phyloP scores from a whole-genome alignment of 176 grass and related monocot genomes.

The Raddia guianensis region DNA sequence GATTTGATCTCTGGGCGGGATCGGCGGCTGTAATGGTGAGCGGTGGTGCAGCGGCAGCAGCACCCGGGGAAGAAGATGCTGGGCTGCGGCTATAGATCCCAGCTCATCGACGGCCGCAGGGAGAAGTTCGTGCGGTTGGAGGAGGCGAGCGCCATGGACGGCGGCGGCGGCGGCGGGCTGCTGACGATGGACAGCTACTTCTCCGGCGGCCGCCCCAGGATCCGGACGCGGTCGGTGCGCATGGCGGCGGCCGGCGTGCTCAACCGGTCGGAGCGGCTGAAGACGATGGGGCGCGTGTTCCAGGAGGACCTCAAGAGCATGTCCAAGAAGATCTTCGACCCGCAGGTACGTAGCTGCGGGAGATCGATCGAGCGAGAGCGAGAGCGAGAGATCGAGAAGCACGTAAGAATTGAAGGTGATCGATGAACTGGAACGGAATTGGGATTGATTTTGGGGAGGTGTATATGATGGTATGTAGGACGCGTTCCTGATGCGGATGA shows the following conservation, averaged over 20 bases:
- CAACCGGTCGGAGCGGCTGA: conserved; percentile 61
- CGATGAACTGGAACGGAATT: no score
- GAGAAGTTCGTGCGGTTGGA: conserved; percentile 73
- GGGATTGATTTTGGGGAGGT: no score
- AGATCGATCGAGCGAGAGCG: no score
- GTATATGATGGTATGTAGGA: conserved; percentile 15
- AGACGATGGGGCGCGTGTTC: conserved; percentile 66
- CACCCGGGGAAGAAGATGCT: conserved; percentile 42
- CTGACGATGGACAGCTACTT: conserved; percentile 66
- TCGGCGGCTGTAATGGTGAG: background rate
- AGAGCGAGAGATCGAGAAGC: no score
- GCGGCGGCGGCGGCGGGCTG: conserved; percentile 7
- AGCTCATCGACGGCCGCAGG: conserved; percentile 58
- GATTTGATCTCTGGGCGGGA: no score
- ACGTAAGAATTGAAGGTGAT: no score
- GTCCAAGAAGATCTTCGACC: conserved; percentile 78
- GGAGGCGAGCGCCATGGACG: conserved; percentile 50
- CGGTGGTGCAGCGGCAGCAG: background rate
- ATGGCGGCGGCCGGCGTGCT: conserved; percentile 49
- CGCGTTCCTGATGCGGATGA: conserved; percentile 70
- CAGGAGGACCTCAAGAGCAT: conserved; percentile 65
- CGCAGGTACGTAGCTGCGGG: conserved; percentile 15
- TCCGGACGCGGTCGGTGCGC: conserved; percentile 54
- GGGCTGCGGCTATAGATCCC: conserved; percentile 50
- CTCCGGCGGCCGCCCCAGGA: conserved; percentile 29